A percentile compares a stretch with the other conserved stretches of the same genome.
Conservation (phyloP, 202 grass and related monocot species). For the Panicum virgatum region DNA sequence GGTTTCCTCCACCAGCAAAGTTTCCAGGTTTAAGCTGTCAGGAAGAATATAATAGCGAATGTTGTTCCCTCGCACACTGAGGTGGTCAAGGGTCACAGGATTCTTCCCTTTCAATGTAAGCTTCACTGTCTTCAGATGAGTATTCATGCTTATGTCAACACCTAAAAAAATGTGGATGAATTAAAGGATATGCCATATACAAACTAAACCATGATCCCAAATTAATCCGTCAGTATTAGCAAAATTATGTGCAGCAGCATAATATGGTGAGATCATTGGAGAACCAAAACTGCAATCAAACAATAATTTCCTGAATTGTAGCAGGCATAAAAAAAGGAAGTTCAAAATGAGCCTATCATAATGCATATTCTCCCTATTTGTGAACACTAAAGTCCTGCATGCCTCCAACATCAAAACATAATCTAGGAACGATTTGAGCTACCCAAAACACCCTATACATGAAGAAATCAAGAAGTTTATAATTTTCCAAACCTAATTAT, state of each 20-base stretch:
- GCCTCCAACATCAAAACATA: slow-evolving; percentile 1
- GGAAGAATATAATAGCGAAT: slow-evolving; percentile 99
- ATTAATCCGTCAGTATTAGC: background rate
- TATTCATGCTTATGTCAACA: slow-evolving; percentile 99
- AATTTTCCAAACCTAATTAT: background rate
- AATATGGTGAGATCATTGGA: background rate
- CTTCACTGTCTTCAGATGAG: slow-evolving; percentile 92
- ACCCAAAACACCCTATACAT: background rate
- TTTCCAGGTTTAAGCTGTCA: slow-evolving; percentile 98
- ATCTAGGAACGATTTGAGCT: background rate
- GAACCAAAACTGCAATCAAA: background rate
- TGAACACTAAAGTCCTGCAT: background rate
- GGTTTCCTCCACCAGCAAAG: slow-evolving; percentile 90
- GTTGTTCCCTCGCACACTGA: slow-evolving; percentile 97
- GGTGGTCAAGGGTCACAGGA: slow-evolving; percentile 88
- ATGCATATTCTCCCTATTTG: background rate
- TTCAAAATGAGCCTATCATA: background rate
- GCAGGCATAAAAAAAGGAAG: background rate
- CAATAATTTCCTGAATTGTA: background rate
- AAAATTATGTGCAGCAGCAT: background rate
- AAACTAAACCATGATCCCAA: background rate
- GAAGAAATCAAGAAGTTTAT: background rate
- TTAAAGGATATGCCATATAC: background rate
- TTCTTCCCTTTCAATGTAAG: slow-evolving; percentile 94
- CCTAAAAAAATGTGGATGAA: slow-evolving; percentile 43